phyloP scores from a whole-genome alignment of 2,329 filamentous ascomycete species.

The Penicillium sp. region DNA sequence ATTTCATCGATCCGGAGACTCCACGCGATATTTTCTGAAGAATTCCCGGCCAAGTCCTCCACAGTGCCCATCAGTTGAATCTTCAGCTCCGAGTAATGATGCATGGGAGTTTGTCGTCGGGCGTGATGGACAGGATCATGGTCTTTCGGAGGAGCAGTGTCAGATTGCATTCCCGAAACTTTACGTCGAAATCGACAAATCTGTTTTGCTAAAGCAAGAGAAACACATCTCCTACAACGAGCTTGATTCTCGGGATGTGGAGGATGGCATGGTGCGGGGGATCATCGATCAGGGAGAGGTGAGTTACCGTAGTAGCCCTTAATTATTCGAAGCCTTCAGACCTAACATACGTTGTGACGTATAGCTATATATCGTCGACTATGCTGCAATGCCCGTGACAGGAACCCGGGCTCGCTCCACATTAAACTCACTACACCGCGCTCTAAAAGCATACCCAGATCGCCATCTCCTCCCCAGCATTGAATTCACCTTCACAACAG shows the following conservation, averaged over 20 bases:
- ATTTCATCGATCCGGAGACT: slow-evolving; percentile 14
- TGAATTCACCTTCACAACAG: slow-evolving; percentile 51
- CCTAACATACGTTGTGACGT: neutral
- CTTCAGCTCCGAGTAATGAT: slow-evolving; percentile 4
- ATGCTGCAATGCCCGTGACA: slow-evolving; percentile 34
- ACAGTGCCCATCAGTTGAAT: slow-evolving; percentile 2
- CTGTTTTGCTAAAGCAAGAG: slow-evolving; percentile 21
- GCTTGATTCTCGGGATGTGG: slow-evolving; percentile 32
- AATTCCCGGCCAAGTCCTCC: neutral
- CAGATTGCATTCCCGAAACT: slow-evolving; percentile 43
- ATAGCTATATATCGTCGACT: slow-evolving; percentile 41
- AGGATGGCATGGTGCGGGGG: slow-evolving; percentile 40
- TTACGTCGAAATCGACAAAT: slow-evolving; percentile 39
- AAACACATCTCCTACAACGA: slow-evolving; percentile 35
- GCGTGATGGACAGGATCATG: slow-evolving; percentile 39
- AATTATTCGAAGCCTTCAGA: neutral
- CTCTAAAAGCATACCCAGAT: slow-evolving; percentile 43
- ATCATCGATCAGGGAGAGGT: slow-evolving; percentile 40
- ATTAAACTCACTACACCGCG: slow-evolving; percentile 50
- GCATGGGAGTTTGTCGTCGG: slow-evolving; percentile 35
- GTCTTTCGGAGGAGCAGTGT: slow-evolving; percentile 38
- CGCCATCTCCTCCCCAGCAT: slow-evolving; percentile 47
- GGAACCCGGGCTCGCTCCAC: slow-evolving; percentile 43
- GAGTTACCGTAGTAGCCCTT: slow-evolving; percentile 6
- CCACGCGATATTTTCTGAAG: slow-evolving; percentile 26